Percentiles rank a stretch among this genome's conserved stretches.
Evolutionary conservation across 192 early-diverging fungal species (phyloP).

Genomic region (Glomus cerebriforme): DNA sequence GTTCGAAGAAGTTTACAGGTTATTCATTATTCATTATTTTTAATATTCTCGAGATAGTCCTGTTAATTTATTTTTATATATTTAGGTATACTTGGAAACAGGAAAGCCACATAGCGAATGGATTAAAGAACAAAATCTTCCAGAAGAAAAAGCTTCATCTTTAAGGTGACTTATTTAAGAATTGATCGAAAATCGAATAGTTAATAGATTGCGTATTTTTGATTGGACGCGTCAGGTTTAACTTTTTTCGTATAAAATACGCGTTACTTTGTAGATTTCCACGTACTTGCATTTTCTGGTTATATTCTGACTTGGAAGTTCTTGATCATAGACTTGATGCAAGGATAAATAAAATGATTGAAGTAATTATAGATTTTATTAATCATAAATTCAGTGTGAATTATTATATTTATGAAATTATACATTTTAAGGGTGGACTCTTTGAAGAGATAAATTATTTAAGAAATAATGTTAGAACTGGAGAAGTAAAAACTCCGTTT

Average conservation of each 20-base stretch:
- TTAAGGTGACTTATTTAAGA: conserved; percentile 35
- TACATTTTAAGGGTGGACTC: conserved; percentile 43
- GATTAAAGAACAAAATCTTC: conserved; percentile 66
- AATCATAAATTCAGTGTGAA: not conserved
- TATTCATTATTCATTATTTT: not conserved
- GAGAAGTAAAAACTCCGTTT: conserved; percentile 46
- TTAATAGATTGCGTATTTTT: not conserved
- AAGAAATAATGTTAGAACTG: conserved; percentile 57
- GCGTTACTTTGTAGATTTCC: conserved; percentile 54
- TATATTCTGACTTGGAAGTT: conserved; percentile 68
- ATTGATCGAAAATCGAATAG: not conserved
- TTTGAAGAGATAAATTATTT: conserved; percentile 59
- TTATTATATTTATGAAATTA: not conserved
- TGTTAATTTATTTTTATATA: not conserved
- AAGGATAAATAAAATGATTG: conserved; percentile 89
- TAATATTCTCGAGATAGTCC: not conserved
- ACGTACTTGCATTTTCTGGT: conserved; percentile 80
- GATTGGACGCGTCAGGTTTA: not conserved
- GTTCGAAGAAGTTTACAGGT: conserved; percentile 88
- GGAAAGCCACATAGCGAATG: conserved; percentile 76
- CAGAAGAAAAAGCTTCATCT: conserved; percentile 44
- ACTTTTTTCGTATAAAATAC: not conserved
- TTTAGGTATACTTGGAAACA: conserved; percentile 65
- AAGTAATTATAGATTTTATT: conserved; percentile 42
- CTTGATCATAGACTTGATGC: conserved; percentile 80